phyloP scores from a whole-genome alignment of 768 basidiomycete species.

The Agaricus sinodeliciosus region DNA sequence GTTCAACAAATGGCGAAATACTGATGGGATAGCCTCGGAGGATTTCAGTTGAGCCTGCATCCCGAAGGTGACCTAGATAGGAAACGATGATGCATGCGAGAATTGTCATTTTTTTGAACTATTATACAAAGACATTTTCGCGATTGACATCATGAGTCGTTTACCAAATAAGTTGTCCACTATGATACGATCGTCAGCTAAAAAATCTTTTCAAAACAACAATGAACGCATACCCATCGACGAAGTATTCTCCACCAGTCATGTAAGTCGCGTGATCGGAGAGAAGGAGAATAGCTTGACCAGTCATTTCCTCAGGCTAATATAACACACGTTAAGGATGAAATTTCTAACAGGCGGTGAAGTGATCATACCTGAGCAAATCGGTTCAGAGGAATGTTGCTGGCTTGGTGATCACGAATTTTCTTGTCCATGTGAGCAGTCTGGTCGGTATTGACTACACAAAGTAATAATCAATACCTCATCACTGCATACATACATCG shows the following conservation, averaged over 20 bases:
- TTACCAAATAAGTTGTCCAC: slow-evolving; percentile 23
- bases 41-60: too few species aligned
- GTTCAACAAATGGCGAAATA: too few species aligned
- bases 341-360: not conserved
- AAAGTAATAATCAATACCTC: not conserved
- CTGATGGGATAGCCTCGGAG: too few species aligned
- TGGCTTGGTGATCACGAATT: slow-evolving; percentile 41
- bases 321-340: not conserved
- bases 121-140: too few species aligned
- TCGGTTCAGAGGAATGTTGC: slow-evolving; percentile 44
- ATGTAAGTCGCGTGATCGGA: slow-evolving; percentile 47
- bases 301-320: slow-evolving; percentile 52
- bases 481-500: not conserved
- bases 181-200: not conserved
- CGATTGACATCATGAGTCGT: not conserved
- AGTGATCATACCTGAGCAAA: slow-evolving; percentile 42
- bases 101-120: too few species aligned
- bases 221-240: slow-evolving; percentile 41
- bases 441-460: slow-evolving; percentile 54
- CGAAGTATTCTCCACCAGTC: slow-evolving; percentile 51
- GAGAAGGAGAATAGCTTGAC: slow-evolving; percentile 47
- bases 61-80: too few species aligned
- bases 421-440: slow-evolving; percentile 44
- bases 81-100: too few species aligned
- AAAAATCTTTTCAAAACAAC: not conserved